These are phyloP conservation scores for Pythium scleroteichum DNA, from an alignment of 352 stramenopile genomes.

Conservation along the genomic window DNA sequence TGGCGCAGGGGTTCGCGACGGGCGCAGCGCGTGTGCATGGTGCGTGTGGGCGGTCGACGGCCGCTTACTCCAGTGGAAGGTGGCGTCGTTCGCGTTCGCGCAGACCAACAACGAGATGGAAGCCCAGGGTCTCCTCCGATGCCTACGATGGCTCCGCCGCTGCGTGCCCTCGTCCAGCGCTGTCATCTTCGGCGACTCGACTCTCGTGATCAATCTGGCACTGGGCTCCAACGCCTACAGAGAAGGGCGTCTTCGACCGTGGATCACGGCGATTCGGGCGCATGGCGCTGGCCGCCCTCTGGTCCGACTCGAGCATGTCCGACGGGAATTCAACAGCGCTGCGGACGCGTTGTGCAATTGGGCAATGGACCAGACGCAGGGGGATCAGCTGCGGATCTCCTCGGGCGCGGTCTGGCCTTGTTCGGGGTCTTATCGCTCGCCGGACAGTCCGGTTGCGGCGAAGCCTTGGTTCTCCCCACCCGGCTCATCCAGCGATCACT, in stretches of 20 bases:
- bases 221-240: background rate
- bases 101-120: conserved; percentile 35
- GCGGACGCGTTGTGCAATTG: conserved; percentile 23
- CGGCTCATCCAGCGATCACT: background rate
- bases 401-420: background rate
- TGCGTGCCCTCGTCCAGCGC: background rate
- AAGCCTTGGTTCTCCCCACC: background rate
- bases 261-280: conserved; percentile 13
- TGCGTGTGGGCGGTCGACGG: conserved; percentile 15
- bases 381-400: background rate
- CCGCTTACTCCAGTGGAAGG: conserved; percentile 12
- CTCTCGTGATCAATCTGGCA: conserved; percentile 19
- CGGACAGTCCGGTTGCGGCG: background rate
- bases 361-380: conserved; percentile 17
- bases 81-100: background rate
- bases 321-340: background rate
- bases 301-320: conserved; percentile 6
- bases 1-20: background rate
- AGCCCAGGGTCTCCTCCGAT: conserved; percentile 22
- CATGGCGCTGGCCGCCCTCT: background rate
- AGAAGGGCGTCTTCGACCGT: conserved; percentile 6
- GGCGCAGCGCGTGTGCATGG: conserved; percentile 17
- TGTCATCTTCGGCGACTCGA: conserved; percentile 23
- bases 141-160: conserved; percentile 10
- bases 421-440: background rate